Conservation (phyloP, 345 rosid species). For the Rhodomyrtus tomentosa region DNA sequence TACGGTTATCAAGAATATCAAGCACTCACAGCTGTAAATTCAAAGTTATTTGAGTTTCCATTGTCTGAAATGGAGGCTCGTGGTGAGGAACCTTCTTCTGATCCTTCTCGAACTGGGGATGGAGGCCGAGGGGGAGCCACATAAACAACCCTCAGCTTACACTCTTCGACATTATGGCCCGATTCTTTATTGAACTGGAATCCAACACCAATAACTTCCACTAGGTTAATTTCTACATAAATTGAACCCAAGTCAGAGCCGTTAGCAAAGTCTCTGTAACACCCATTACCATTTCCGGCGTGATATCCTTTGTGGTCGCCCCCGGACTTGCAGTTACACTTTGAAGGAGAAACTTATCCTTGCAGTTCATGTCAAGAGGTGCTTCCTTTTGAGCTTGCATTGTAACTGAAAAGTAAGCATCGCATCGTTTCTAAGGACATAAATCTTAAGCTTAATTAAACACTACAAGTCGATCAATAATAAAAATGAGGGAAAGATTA, state of each 20-base stretch:
- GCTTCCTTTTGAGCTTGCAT: constrained; percentile 94
- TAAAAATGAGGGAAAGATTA: not conserved
- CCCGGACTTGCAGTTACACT: constrained; percentile 51
- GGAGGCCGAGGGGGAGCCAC: constrained; percentile 74
- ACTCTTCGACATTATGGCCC: constrained; percentile 64
- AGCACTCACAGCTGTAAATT: constrained; percentile 27
- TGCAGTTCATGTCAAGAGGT: constrained; percentile 76
- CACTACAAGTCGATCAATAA: not conserved
- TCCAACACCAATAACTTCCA: not conserved
- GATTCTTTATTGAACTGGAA: constrained; percentile 66
- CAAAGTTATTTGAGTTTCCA: constrained; percentile 36
- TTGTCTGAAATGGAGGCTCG: constrained; percentile 65
- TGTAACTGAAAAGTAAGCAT: constrained; percentile 33
- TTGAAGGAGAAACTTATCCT: constrained; percentile 86
- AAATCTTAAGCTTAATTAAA: not conserved
- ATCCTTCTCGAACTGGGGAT: constrained; percentile 76
- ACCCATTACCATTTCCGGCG: constrained; percentile 61
- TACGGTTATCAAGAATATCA: not conserved
- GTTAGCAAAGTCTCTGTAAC: not conserved
- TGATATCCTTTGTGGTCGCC: constrained; percentile 48
- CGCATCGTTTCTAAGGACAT: not conserved
- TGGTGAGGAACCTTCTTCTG: constrained; percentile 84
- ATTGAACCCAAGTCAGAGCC: not conserved
- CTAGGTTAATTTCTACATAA: not conserved
- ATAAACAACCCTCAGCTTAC: constrained; percentile 76